Evolutionary conservation across 805 yeast species (phyloP).

Genomic region (Kluyveromyces dobzhanskii): DNA sequence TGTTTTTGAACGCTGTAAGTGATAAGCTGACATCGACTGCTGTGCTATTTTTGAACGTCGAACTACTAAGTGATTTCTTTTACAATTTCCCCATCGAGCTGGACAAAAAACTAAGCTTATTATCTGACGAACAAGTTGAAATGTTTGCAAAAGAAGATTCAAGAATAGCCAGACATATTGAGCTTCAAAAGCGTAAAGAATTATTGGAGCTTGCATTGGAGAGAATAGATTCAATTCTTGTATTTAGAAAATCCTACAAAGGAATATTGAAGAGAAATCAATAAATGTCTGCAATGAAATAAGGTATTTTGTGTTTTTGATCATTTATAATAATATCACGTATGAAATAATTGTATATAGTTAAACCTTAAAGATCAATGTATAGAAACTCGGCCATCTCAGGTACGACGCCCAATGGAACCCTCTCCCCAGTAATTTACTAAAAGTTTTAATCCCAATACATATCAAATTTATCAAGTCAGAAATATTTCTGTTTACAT

Average conservation of each 20-base stretch:
- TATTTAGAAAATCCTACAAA: slow-evolving; percentile 31
- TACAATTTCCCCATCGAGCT: slow-evolving; percentile 93
- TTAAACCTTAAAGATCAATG: too few species aligned
- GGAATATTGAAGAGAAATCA: slow-evolving; percentile 7
- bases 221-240: slow-evolving; percentile 59
- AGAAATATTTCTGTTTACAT: too few species aligned
- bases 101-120: slow-evolving; percentile 57
- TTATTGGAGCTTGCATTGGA: slow-evolving; percentile 72
- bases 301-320: too few species aligned
- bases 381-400: too few species aligned
- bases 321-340: too few species aligned
- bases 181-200: slow-evolving; percentile 88
- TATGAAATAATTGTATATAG: too few species aligned
- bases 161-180: slow-evolving; percentile 80
- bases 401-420: too few species aligned
- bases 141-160: slow-evolving; percentile 92
- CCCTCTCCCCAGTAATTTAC: too few species aligned
- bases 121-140: slow-evolving; percentile 74
- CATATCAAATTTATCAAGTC: too few species aligned
- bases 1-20: slow-evolving; percentile 85
- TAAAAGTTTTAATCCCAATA: too few species aligned
- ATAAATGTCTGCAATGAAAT: too few species aligned
- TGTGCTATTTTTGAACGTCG: slow-evolving; percentile 86
- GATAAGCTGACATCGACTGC: slow-evolving; percentile 91
- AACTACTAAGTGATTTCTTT: slow-evolving; percentile 86